phyloP scores from a whole-genome alignment of 345 rosid species.

The Eucalyptus coolabah region DNA sequence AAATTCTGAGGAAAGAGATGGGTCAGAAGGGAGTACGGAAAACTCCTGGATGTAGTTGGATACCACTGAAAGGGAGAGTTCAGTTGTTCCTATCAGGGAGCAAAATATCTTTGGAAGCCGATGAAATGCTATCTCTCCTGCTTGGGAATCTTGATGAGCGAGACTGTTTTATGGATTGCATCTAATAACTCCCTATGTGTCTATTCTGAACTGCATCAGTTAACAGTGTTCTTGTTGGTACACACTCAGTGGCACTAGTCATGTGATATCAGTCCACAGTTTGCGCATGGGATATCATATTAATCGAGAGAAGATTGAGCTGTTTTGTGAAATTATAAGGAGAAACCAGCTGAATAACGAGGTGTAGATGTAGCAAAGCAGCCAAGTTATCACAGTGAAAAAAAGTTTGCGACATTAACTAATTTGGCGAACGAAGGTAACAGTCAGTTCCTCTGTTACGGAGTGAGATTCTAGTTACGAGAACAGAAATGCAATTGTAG shows the following conservation, averaged over 20 bases:
- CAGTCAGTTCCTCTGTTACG: background rate
- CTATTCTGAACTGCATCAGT: background rate
- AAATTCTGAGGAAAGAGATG: constrained; percentile 56
- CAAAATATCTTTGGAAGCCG: constrained; percentile 13
- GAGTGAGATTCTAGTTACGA: background rate
- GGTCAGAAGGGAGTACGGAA: constrained; percentile 66
- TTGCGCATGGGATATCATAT: background rate
- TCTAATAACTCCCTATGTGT: background rate
- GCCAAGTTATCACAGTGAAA: background rate
- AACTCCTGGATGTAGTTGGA: constrained; percentile 80
- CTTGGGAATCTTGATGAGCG: constrained; percentile 1
- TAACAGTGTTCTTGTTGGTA: background rate
- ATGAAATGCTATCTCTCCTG: constrained; percentile 19
- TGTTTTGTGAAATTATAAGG: background rate
- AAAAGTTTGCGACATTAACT: background rate
- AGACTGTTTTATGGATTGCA: background rate
- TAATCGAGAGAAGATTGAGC: background rate
- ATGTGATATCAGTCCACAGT: background rate
- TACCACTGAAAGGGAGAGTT: constrained; percentile 36
- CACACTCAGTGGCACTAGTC: background rate
- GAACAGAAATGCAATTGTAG: background rate
- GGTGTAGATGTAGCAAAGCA: background rate
- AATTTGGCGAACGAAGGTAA: background rate
- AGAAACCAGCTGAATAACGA: background rate
- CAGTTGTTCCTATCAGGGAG: constrained; percentile 54